These are phyloP conservation scores for Polysphondylium violaceum DNA, from an alignment of 78 protist genomes.

Conservation along the genomic window DNA sequence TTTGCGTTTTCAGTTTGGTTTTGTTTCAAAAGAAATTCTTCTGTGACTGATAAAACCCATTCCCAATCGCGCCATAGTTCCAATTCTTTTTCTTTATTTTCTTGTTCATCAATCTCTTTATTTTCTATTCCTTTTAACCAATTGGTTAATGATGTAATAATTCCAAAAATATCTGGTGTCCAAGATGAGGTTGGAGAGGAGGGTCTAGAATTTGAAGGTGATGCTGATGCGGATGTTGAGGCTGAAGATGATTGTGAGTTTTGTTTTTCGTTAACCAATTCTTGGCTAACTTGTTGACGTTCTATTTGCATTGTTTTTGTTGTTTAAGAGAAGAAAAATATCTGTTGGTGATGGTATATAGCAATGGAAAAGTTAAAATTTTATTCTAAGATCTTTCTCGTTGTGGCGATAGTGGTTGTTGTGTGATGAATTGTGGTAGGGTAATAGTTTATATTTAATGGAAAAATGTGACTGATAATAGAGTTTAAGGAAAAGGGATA, in stretches of 20 bases:
- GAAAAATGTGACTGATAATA: too few relatives aligned
- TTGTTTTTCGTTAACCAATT: too few relatives aligned
- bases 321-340: too few relatives aligned
- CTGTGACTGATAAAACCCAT: slow-evolving; percentile 70
- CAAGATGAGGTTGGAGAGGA: background rate
- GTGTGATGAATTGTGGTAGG: too few relatives aligned
- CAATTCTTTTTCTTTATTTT: slow-evolving; percentile 35
- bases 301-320: too few relatives aligned
- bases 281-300: too few relatives aligned
- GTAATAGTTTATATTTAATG: too few relatives aligned
- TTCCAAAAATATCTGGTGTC: slow-evolving; percentile 18
- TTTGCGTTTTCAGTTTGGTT: slow-evolving; percentile 47
- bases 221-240: slow-evolving; percentile 1
- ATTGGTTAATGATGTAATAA: slow-evolving; percentile 25
- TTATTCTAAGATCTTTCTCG: too few relatives aligned
- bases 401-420: too few relatives aligned
- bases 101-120: slow-evolving; percentile 25
- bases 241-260: slow-evolving; percentile 9
- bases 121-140: slow-evolving; percentile 72
- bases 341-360: too few relatives aligned
- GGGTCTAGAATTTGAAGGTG: background rate
- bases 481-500: too few relatives aligned
- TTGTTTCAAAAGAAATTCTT: slow-evolving; percentile 65
- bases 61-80: slow-evolving; percentile 74
- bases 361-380: too few relatives aligned